These are phyloP conservation scores for Suillus variegatus DNA, from an alignment of 768 basidiomycete species.

Conservation along the genomic window DNA sequence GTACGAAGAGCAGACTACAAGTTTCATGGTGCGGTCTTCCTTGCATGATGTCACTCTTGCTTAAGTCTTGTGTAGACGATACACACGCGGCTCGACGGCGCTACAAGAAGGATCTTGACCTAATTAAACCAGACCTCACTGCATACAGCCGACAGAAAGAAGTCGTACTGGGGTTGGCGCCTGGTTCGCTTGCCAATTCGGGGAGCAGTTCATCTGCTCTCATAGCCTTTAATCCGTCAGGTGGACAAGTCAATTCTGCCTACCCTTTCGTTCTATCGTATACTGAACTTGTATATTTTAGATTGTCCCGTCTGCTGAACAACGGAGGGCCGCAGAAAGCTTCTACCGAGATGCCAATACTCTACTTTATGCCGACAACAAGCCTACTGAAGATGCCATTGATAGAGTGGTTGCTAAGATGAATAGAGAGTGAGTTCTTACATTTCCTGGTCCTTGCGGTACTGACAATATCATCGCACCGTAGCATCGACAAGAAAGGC, in stretches of 20 bases:
- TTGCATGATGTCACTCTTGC: neutral
- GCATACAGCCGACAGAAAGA: conserved; percentile 91
- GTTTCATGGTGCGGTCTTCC: conserved; percentile 73
- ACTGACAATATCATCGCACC: neutral
- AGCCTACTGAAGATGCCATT: conserved; percentile 93
- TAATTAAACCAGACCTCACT: conserved; percentile 83
- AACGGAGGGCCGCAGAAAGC: conserved; percentile 72
- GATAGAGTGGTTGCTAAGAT: conserved; percentile 90
- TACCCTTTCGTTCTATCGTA: neutral
- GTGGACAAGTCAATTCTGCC: conserved; percentile 39
- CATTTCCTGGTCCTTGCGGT: neutral
- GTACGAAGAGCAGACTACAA: conserved; percentile 83
- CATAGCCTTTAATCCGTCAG: conserved; percentile 56
- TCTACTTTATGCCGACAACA: conserved; percentile 91
- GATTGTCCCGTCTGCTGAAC: conserved; percentile 57
- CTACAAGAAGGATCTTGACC: conserved; percentile 91
- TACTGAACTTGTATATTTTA: conserved; percentile 25
- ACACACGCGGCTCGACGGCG: conserved; percentile 84
- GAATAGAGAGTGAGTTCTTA: conserved; percentile 79
- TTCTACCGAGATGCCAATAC: conserved; percentile 94
- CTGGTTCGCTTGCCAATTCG: conserved; percentile 59
- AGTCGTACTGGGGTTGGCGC: conserved; percentile 69
- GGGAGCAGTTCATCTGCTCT: conserved; percentile 39
- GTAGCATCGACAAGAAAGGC: conserved; percentile 84
- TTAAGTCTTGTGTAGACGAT: conserved; percentile 58